phyloP scores from a whole-genome alignment of 352 stramenopile genomes.

The Blastocystis sp. region DNA sequence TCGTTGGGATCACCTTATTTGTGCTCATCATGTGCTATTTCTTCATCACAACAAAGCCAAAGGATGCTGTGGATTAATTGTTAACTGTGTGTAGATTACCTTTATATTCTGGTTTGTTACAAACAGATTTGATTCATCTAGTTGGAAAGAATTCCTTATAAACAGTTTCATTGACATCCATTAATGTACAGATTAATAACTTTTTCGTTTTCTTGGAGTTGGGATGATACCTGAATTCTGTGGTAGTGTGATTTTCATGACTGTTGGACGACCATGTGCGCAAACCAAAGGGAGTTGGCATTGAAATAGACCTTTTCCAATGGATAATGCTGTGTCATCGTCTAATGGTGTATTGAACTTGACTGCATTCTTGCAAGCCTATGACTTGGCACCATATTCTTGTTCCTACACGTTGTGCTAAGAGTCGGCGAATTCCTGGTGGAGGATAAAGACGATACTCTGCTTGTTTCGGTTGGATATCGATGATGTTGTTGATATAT shows the following conservation, averaged over 20 bases:
- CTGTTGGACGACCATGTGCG: slow-evolving; percentile 1
- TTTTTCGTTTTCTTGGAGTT: too few species aligned
- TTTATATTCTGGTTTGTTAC: background rate
- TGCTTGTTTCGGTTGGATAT: too few species aligned
- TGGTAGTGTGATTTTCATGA: background rate
- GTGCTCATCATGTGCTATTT: slow-evolving; percentile 33
- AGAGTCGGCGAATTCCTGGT: background rate
- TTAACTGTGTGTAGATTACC: background rate
- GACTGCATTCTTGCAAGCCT: slow-evolving; percentile 38
- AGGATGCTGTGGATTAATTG: slow-evolving; percentile 49
- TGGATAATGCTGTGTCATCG: background rate
- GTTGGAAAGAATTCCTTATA: background rate
- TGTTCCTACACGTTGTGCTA: background rate
- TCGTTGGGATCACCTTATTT: background rate
- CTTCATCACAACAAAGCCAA: slow-evolving; percentile 38
- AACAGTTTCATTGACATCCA: too few species aligned
- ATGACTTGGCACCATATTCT: background rate
- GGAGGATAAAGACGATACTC: background rate
- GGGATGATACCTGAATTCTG: too few species aligned
- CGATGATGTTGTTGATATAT: background rate
- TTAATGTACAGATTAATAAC: too few species aligned
- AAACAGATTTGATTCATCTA: background rate
- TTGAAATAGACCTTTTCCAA: background rate
- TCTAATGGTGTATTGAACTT: slow-evolving; percentile 4
- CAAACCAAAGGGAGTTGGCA: background rate